Conservation (phyloP, 257 asterid species). For the Nicotiana obtusifolia region DNA sequence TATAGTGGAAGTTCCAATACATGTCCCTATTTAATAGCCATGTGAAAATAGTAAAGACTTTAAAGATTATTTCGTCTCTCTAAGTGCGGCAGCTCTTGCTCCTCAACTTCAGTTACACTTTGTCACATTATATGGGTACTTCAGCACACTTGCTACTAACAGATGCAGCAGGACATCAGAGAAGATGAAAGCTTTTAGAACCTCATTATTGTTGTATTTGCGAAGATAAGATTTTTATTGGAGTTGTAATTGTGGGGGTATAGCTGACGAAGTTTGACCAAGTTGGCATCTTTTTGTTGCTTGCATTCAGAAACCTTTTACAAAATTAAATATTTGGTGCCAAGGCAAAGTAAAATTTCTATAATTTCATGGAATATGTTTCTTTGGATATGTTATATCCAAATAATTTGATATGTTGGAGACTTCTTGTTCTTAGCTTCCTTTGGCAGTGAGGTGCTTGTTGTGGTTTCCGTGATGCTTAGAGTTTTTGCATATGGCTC, state of each 20-base stretch:
- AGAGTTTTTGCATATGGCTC: neutral
- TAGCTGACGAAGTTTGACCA: neutral
- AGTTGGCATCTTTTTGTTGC: neutral
- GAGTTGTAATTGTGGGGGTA: neutral
- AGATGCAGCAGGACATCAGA: neutral
- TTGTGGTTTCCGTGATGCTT: neutral
- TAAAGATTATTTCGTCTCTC: neutral
- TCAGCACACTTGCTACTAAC: neutral
- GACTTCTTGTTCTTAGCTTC: slow-evolving; percentile 1
- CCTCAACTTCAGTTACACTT: neutral
- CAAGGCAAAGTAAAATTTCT: too few species aligned
- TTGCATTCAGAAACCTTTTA: neutral
- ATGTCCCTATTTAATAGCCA: neutral
- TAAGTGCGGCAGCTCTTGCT: neutral
- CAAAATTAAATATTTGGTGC: too few species aligned
- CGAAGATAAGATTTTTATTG: neutral
- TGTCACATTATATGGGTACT: neutral
- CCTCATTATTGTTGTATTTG: neutral
- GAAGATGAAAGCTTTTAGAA: neutral
- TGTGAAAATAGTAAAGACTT: neutral
- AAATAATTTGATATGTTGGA: neutral
- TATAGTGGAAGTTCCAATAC: neutral
- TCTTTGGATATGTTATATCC: neutral
- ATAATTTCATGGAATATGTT: too few species aligned
- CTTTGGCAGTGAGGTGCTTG: neutral